A percentile compares a stretch with the other conserved stretches of the same genome.
phyloP scores from a whole-genome alignment of 352 stramenopile genomes.

The Phytophthora foliorum region DNA sequence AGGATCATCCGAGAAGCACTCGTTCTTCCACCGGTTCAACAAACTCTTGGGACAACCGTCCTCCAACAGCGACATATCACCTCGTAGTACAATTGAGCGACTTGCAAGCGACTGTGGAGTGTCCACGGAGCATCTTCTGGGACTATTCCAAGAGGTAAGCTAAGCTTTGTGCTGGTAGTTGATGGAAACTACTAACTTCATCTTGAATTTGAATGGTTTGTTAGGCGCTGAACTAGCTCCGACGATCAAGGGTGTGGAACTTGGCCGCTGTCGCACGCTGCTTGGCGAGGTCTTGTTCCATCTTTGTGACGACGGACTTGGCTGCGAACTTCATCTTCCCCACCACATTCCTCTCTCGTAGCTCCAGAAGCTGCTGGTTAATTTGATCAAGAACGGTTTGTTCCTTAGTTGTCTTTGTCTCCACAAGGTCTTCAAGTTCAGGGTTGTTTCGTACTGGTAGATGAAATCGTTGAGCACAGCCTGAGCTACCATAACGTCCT shows the following conservation, averaged over 20 bases:
- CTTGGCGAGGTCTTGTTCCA: slow-evolving; percentile 55
- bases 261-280: slow-evolving; percentile 60
- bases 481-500: slow-evolving; percentile 70
- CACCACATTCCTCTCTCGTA: slow-evolving; percentile 65
- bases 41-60: slow-evolving; percentile 13
- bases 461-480: slow-evolving; percentile 68
- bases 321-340: slow-evolving; percentile 60
- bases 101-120: slow-evolving; percentile 40
- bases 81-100: slow-evolving; percentile 17
- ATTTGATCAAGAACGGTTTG: slow-evolving; percentile 54
- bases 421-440: slow-evolving; percentile 49
- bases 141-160: slow-evolving; percentile 30
- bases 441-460: slow-evolving; percentile 61
- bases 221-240: slow-evolving; percentile 27
- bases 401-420: slow-evolving; percentile 56
- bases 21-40: slow-evolving; percentile 35
- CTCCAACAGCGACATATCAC: background rate
- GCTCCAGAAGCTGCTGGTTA: slow-evolving; percentile 66
- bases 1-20: slow-evolving; percentile 12
- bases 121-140: slow-evolving; percentile 22
- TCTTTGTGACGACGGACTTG: slow-evolving; percentile 61
- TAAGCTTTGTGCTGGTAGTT: background rate
- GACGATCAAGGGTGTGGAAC: slow-evolving; percentile 60
- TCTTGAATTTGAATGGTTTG: background rate
- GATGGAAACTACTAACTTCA: background rate